Conservation (phyloP, 2,329 filamentous ascomycete genomes). For the Fusarium buxicola region DNA sequence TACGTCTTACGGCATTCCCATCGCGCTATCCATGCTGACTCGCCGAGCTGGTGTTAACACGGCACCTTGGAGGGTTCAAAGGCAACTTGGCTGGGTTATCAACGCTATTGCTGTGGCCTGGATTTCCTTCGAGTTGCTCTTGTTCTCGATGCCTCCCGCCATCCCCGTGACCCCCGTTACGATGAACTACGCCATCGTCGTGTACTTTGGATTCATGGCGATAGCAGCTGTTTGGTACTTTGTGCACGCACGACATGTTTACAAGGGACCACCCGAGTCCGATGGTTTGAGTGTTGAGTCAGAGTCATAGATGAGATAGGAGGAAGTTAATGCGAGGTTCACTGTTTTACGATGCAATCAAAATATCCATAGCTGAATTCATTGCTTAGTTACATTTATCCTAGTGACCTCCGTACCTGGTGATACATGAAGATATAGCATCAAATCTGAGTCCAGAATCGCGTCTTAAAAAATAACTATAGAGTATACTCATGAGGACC, state of each 20-base stretch:
- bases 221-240: slow-evolving; percentile 73
- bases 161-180: slow-evolving; percentile 65
- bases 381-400: too few species aligned
- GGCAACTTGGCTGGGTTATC: slow-evolving; percentile 72
- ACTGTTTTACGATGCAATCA: too few species aligned
- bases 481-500: too few species aligned
- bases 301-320: not conserved
- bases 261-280: slow-evolving; percentile 42
- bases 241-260: slow-evolving; percentile 54
- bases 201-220: slow-evolving; percentile 70
- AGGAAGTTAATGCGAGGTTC: not conserved
- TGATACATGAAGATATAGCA: too few species aligned
- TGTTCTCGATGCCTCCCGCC: slow-evolving; percentile 80
- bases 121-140: slow-evolving; percentile 76
- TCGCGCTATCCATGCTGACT: slow-evolving; percentile 75
- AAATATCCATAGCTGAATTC: too few species aligned
- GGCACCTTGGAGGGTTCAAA: slow-evolving; percentile 74
- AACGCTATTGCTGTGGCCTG: slow-evolving; percentile 75
- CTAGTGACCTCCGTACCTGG: too few species aligned
- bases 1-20: slow-evolving; percentile 80
- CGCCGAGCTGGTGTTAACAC: slow-evolving; percentile 70
- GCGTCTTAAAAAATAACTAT: too few species aligned
- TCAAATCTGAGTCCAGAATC: too few species aligned
- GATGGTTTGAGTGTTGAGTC: slow-evolving; percentile 29
- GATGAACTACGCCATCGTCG: slow-evolving; percentile 77